Evolutionary conservation across 441 rosid species (phyloP).

Genomic region (Macaranga tanarius): DNA sequence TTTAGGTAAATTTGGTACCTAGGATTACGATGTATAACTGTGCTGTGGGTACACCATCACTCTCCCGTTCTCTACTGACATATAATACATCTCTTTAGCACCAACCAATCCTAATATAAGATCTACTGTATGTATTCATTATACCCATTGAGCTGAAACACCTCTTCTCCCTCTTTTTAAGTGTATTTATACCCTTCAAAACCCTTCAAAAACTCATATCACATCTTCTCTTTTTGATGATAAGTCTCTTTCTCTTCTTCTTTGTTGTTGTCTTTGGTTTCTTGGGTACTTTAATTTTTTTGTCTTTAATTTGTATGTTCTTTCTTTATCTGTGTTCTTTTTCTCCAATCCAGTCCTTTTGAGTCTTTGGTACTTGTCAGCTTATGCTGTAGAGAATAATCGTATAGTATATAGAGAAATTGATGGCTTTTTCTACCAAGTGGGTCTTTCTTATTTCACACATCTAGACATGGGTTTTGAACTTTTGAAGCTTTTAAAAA

Average conservation of each 20-base stretch:
- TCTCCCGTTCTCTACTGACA: slow-evolving; percentile 28
- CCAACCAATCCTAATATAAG: slow-evolving; percentile 22
- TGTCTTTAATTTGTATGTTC: neutral
- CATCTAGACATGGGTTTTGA: slow-evolving; percentile 12
- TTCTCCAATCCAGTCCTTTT: neutral
- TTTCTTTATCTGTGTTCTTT: neutral
- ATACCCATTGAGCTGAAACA: slow-evolving; percentile 2
- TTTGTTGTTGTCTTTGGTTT: neutral
- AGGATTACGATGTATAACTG: slow-evolving; percentile 78
- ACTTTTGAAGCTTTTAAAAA: slow-evolving; percentile 18
- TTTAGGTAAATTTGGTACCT: slow-evolving; percentile 55
- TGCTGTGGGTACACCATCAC: slow-evolving; percentile 44
- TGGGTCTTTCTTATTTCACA: slow-evolving; percentile 30
- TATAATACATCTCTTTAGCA: slow-evolving; percentile 31
- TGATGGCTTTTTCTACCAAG: slow-evolving; percentile 17
- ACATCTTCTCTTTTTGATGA: neutral
- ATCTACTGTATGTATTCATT: slow-evolving; percentile 31
- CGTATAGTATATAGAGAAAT: neutral
- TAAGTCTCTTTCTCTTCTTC: neutral
- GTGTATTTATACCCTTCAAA: slow-evolving; percentile 33
- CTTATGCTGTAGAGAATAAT: slow-evolving; percentile 15
- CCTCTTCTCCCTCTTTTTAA: slow-evolving; percentile 16
- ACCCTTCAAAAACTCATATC: slow-evolving; percentile 1
- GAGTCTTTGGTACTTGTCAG: slow-evolving; percentile 10
- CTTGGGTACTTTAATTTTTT: neutral